These are phyloP conservation scores for Ophiostoma himal-ulmi DNA, from an alignment of 2,329 filamentous ascomycete genomes.

Conservation along the genomic window DNA sequence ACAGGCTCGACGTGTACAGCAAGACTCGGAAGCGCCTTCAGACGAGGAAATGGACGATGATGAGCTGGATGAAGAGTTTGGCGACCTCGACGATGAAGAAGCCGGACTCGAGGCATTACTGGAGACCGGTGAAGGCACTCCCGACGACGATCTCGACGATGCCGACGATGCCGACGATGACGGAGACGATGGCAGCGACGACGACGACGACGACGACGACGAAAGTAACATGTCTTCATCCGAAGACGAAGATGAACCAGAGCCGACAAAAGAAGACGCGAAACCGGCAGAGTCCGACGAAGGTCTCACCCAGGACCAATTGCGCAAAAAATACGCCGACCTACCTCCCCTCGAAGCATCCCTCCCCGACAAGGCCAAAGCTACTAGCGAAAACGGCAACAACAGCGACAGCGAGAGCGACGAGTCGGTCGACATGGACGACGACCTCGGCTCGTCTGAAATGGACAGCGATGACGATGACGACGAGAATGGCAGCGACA, in stretches of 20 bases:
- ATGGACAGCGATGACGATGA: constrained; percentile 42
- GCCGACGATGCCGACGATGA: constrained; percentile 48
- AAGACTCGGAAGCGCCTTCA: constrained; percentile 47
- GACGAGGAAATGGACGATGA: constrained; percentile 40
- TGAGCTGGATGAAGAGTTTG: constrained; percentile 35
- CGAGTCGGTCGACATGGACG: constrained; percentile 64
- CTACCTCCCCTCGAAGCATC: constrained; percentile 44
- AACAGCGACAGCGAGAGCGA: constrained; percentile 42
- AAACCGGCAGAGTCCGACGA: constrained; percentile 52
- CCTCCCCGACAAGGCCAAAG: background rate
- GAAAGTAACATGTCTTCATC: constrained; percentile 57
- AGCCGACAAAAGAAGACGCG: constrained; percentile 41
- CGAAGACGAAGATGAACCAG: constrained; percentile 47
- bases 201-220: constrained; percentile 36
- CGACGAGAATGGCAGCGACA: constrained; percentile 38
- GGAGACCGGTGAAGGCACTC: background rate
- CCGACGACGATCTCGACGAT: constrained; percentile 9
- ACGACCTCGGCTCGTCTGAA: constrained; percentile 57
- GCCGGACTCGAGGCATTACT: background rate
- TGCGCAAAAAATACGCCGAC: constrained; percentile 62
- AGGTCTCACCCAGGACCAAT: constrained; percentile 61
- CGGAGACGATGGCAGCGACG: constrained; percentile 44
- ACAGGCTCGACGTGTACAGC: constrained; percentile 51
- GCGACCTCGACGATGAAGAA: constrained; percentile 5
- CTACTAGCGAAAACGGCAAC: constrained; percentile 24